A percentile compares a stretch with the other conserved stretches of the same genome.
Conservation (phyloP, 2,329 filamentous ascomycete genomes). For the Fusarium phyllophilum region DNA sequence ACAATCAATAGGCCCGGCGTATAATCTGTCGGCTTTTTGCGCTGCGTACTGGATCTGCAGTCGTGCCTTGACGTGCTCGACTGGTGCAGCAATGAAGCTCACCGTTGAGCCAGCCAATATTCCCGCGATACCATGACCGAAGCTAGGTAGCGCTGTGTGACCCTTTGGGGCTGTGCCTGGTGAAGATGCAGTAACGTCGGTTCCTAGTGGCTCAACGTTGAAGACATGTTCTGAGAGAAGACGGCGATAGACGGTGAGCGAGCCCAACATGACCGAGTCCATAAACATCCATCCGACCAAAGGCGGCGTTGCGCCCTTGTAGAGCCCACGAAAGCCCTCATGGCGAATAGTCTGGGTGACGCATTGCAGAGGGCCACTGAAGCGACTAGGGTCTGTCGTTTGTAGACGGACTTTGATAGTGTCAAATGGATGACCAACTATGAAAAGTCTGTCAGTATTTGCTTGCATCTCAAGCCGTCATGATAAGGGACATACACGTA, state of each 20-base stretch:
- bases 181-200: slow-evolving; percentile 19
- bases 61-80: slow-evolving; percentile 94
- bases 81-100: slow-evolving; percentile 89
- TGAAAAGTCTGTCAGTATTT: slow-evolving; percentile 5
- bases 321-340: slow-evolving; percentile 86
- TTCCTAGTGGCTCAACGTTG: slow-evolving; percentile 53
- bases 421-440: slow-evolving; percentile 83
- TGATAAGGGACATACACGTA: slow-evolving; percentile 36
- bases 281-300: slow-evolving; percentile 99
- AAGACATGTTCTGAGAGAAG: slow-evolving; percentile 85
- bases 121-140: slow-evolving; percentile 90
- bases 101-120: slow-evolving; percentile 90
- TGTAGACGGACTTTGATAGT: slow-evolving; percentile 97
- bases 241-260: slow-evolving; percentile 87
- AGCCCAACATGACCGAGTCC: slow-evolving; percentile 92
- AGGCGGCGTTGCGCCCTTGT: slow-evolving; percentile 94
- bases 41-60: slow-evolving; percentile 94
- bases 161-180: slow-evolving; percentile 15
- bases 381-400: slow-evolving; percentile 80
- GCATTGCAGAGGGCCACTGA: slow-evolving; percentile 88
- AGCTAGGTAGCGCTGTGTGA: slow-evolving; percentile 68
- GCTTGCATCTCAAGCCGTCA: neutral
- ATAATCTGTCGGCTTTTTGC: slow-evolving; percentile 79
- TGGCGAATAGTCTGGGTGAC: slow-evolving; percentile 83
- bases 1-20: slow-evolving; percentile 89